These are phyloP conservation scores for Pyricularia pennisetigena DNA, from an alignment of 2,329 filamentous ascomycete species.

Conservation along the genomic window DNA sequence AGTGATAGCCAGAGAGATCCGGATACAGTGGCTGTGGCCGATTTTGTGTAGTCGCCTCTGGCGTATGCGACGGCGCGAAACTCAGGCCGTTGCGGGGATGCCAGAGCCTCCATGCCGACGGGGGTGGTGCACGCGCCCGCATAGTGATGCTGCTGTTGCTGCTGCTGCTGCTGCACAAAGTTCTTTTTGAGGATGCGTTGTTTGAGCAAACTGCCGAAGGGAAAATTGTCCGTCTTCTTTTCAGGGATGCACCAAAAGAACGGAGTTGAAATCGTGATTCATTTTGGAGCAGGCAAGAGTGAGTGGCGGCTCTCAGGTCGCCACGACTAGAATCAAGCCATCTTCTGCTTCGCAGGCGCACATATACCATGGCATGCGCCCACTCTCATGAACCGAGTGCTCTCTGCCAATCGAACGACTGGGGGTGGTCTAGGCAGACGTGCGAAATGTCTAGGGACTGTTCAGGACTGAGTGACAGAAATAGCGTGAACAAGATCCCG, in stretches of 20 bases:
- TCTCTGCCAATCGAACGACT: neutral
- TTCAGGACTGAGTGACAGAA: neutral
- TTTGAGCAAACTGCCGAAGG: neutral
- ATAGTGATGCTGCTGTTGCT: neutral
- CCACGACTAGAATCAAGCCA: slow-evolving; percentile 1
- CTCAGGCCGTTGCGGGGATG: slow-evolving; percentile 23
- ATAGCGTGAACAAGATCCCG: neutral
- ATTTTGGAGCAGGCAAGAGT: neutral
- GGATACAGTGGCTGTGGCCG: slow-evolving; percentile 13
- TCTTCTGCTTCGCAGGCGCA: neutral
- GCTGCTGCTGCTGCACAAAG: neutral
- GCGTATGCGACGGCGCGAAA: slow-evolving; percentile 8
- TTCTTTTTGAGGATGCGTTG: neutral
- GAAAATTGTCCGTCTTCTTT: neutral
- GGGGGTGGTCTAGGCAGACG: neutral
- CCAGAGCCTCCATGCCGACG: slow-evolving; percentile 21
- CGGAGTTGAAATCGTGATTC: neutral
- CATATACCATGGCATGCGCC: neutral
- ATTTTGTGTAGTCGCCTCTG: neutral
- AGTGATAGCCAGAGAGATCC: slow-evolving; percentile 9
- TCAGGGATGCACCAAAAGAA: neutral
- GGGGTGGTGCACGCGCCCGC: neutral
- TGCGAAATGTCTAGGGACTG: too few species aligned
- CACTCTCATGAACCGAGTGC: neutral
- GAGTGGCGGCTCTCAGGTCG: neutral